Evolutionary conservation across 2,329 filamentous ascomycete species (phyloP).

Genomic region (Polytolypa hystricis): DNA sequence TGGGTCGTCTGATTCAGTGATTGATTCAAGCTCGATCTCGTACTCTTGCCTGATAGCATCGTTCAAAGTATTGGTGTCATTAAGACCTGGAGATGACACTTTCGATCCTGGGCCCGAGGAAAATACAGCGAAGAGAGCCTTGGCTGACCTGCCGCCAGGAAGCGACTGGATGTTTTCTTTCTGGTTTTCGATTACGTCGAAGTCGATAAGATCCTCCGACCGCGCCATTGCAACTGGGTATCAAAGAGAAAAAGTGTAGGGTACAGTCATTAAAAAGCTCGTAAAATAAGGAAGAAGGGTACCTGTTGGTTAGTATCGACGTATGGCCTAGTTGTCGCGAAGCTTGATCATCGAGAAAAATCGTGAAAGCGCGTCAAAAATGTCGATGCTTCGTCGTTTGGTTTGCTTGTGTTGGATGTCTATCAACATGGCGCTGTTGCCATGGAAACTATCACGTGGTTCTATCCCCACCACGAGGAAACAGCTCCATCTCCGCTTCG

Average conservation of each 20-base stretch:
- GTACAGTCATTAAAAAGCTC: no score
- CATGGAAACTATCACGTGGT: background rate
- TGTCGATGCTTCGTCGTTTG: background rate
- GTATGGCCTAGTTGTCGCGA: background rate
- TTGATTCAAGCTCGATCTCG: conserved; percentile 66
- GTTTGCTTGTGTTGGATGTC: background rate
- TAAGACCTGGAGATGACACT: conserved; percentile 52
- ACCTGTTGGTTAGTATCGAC: conserved; percentile 2
- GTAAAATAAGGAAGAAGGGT: conserved; percentile 51
- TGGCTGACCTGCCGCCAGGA: conserved; percentile 77
- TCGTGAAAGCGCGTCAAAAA: background rate
- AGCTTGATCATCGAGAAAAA: no score
- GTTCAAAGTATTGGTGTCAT: conserved; percentile 65
- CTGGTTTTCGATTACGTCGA: conserved; percentile 88
- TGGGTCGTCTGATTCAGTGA: conserved; percentile 84
- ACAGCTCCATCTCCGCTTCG: no score
- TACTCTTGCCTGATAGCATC: conserved; percentile 71
- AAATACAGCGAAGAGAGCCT: conserved; percentile 70
- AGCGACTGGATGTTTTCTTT: conserved; percentile 98
- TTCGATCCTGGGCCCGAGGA: conserved; percentile 40
- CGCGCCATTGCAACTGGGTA: conserved; percentile 25
- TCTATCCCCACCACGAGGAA: no score
- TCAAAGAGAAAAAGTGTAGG: no score
- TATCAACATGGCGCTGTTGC: background rate
- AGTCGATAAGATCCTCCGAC: conserved; percentile 42